These are phyloP conservation scores for Purshia tridentata DNA, from an alignment of 306 rosid genomes.

Conservation along the genomic window DNA sequence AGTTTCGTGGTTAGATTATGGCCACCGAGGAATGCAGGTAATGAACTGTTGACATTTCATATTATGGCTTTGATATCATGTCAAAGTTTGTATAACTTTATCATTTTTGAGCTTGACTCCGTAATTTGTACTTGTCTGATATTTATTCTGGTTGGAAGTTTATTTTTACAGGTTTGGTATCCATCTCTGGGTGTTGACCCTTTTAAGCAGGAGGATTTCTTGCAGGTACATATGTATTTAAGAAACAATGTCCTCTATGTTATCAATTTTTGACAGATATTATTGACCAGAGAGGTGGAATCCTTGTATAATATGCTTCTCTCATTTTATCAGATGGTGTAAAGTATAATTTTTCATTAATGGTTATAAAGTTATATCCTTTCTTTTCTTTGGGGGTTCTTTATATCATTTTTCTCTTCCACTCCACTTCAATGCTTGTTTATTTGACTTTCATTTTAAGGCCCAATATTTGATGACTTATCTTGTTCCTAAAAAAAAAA, in stretches of 20 bases:
- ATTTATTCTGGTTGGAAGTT: conserved; percentile 55
- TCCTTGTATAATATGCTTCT: neutral
- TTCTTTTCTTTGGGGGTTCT: neutral
- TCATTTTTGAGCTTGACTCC: conserved; percentile 16
- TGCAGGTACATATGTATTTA: conserved; percentile 67
- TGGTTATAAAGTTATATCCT: conserved; percentile 16
- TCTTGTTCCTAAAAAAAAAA: neutral
- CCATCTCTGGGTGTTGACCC: conserved; percentile 86
- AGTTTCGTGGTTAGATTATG: conserved; percentile 98
- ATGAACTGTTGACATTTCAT: conserved; percentile 32
- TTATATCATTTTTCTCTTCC: neutral
- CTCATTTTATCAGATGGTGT: neutral
- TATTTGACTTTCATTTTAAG: neutral
- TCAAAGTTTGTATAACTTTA: neutral
- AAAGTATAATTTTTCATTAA: conserved; percentile 12
- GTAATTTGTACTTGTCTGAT: conserved; percentile 49
- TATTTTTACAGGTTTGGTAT: conserved; percentile 95
- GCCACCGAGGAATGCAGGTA: conserved; percentile 99
- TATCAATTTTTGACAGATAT: conserved; percentile 16
- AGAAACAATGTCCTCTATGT: conserved; percentile 19
- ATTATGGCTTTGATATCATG: neutral
- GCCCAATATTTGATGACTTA: neutral
- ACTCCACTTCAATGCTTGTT: neutral
- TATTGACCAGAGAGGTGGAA: conserved; percentile 1
- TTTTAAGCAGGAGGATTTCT: conserved; percentile 95